Conservation (phyloP, 2,329 filamentous ascomycete genomes). For the Monilinia aucupariae region DNA sequence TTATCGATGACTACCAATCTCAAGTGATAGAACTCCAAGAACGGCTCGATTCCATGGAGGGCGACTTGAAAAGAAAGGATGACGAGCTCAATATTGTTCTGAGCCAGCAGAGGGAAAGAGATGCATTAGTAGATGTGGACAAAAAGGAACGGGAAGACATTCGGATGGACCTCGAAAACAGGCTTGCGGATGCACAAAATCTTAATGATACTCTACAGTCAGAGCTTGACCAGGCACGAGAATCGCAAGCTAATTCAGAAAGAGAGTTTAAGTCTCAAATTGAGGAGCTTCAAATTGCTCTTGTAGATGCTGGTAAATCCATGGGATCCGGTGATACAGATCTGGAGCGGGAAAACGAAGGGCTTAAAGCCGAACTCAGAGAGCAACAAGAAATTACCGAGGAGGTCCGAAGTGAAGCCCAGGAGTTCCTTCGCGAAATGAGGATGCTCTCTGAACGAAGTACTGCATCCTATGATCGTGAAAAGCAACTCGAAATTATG, state of each 20-base stretch:
- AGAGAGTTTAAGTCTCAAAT: conserved; percentile 60
- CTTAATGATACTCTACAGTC: conserved; percentile 74
- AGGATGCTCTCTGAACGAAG: conserved; percentile 75
- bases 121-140: conserved; percentile 51
- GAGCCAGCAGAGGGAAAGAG: conserved; percentile 52
- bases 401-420: conserved; percentile 78
- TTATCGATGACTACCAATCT: conserved; percentile 72
- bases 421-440: conserved; percentile 85
- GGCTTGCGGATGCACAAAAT: conserved; percentile 66
- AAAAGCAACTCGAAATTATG: conserved; percentile 69
- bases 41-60: conserved; percentile 68
- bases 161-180: conserved; percentile 62
- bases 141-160: conserved; percentile 67
- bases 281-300: conserved; percentile 44
- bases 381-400: conserved; percentile 80
- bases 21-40: conserved; percentile 71
- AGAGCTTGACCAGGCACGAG: conserved; percentile 69
- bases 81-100: conserved; percentile 58
- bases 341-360: conserved; percentile 60
- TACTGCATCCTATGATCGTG: conserved; percentile 70
- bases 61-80: conserved; percentile 63
- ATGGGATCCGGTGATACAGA: conserved; percentile 43
- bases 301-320: conserved; percentile 29
- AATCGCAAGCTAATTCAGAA: conserved; percentile 60
- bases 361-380: conserved; percentile 56